Base-by-base conservation (phyloP, 2,329 filamentous ascomycete genomes). In the Xylariomycetidae sp. region DNA sequence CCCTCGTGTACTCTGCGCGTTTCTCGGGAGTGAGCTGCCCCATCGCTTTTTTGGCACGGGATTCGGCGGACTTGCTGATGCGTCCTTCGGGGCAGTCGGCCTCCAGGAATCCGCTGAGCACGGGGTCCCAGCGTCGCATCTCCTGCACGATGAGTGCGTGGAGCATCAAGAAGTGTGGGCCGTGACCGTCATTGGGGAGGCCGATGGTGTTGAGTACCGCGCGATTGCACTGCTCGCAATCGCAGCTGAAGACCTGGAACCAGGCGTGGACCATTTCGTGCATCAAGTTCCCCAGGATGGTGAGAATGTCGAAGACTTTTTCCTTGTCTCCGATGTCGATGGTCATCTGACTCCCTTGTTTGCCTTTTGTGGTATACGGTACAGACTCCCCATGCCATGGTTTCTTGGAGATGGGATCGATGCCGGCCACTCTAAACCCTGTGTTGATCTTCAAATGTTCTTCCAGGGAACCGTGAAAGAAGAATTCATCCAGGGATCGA, bases 191-290 rank as follows among this genome's bases (percentile, higher is more conserved):
- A 8, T 22, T 14, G 2, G 34, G 25, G 20, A 36, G 12, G 4
- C 46, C 46, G 2, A 39, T 36, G 2, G 42, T 46, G 38, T 44
- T 44, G 9, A 43, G 34, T 1, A 8, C 6, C 17, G 37, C 34
- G 13, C 14, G 31, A 10, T 16, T 18, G 32, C 49, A 50, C 2
- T 6, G 11, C 2, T 8, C 15, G 25, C 47, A 50, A 9, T 27
- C 14, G 38, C 45, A 47, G 5, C 20, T 31, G 27, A 39, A 49
- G 11, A 29, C 13, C 5, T 18, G 8, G 18, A 46, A 34, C 20
- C 43, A 51, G 3, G 41, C 36, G 32, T 44, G 45, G 5, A 38
- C 30, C 36, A 50, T 41, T 37, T 49, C 47, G 33, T 46, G 43
- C 19, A 49, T 27, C 3, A 51, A 32, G 23, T 31, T 29, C 2